Evolutionary conservation across 2,329 filamentous ascomycete species (phyloP).

Genomic region (Keithomyces neogunnii): DNA sequence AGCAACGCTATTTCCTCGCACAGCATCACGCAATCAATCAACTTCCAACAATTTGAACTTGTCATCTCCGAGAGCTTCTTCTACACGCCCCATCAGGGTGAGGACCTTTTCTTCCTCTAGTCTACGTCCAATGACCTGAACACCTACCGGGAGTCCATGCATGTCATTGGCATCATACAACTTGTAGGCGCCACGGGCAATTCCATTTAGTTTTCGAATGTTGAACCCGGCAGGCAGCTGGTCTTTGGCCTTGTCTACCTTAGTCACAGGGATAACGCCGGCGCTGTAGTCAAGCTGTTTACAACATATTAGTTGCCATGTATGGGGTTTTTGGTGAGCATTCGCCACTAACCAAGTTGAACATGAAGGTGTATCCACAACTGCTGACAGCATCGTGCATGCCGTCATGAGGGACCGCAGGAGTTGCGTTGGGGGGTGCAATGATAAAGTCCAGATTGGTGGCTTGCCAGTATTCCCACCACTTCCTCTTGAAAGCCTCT

Average conservation of each 20-base stretch:
- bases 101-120: conserved; percentile 85
- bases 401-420: conserved; percentile 75
- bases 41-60: conserved; percentile 44
- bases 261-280: conserved; percentile 76
- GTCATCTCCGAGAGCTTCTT: conserved; percentile 58
- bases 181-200: conserved; percentile 77
- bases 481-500: conserved; percentile 67
- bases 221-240: conserved; percentile 54
- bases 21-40: conserved; percentile 22
- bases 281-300: conserved; percentile 71
- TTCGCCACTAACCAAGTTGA: conserved; percentile 60
- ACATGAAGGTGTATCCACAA: conserved; percentile 90
- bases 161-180: conserved; percentile 75
- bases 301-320: not conserved
- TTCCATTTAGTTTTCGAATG: conserved; percentile 60
- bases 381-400: conserved; percentile 81
- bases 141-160: conserved; percentile 78
- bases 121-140: conserved; percentile 73
- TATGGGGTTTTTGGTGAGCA: not conserved
- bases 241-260: conserved; percentile 65
- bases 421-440: conserved; percentile 81
- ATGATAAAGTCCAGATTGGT: conserved; percentile 69
- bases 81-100: conserved; percentile 68
- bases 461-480: conserved; percentile 79
- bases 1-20: not conserved